Conservation (phyloP, 176 grass and related monocot genomes). For the Guadua angustifolia region DNA sequence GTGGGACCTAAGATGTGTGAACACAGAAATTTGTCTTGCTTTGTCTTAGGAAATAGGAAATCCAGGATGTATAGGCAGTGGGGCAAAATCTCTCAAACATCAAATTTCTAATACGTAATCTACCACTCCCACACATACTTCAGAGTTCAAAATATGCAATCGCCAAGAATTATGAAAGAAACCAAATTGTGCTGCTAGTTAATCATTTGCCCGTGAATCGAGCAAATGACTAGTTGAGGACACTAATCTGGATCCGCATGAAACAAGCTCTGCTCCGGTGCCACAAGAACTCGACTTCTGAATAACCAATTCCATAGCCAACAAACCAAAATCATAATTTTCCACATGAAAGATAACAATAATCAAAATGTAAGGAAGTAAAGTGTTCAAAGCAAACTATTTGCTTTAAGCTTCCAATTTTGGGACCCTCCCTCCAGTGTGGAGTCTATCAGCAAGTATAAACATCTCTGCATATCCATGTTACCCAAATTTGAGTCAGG, state of each 20-base stretch:
- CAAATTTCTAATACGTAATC: neutral
- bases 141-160: neutral
- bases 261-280: neutral
- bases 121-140: neutral
- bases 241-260: neutral
- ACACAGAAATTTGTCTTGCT: neutral
- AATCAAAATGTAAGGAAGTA: neutral
- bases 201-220: neutral
- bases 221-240: neutral
- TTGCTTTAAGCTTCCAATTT: slow-evolving; percentile 14
- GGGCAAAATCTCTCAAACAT: neutral
- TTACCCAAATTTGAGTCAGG: slow-evolving; percentile 4
- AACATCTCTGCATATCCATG: neutral
- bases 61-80: neutral
- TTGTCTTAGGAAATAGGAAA: neutral
- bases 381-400: neutral
- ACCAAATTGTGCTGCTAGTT: neutral
- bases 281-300: neutral
- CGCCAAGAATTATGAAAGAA: neutral
- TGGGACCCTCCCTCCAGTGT: neutral
- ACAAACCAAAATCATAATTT: neutral
- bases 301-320: slow-evolving; percentile 7
- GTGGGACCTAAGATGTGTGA: neutral
- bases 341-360: neutral
- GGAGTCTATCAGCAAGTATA: neutral